Conservation (phyloP, 768 basidiomycete genomes). For the Lactarius vividus region DNA sequence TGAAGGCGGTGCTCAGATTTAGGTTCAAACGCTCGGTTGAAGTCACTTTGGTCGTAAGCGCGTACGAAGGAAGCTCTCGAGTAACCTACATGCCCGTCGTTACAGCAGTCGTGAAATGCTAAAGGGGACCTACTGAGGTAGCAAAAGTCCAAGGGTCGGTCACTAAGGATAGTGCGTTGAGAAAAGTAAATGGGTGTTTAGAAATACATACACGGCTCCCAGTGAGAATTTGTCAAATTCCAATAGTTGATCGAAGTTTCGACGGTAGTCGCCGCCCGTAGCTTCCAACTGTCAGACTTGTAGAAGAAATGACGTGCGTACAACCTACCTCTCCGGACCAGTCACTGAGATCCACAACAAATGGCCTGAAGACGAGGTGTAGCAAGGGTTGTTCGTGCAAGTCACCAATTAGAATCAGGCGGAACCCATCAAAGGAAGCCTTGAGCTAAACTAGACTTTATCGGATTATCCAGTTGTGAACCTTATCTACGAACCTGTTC, state of each 20-base stretch:
- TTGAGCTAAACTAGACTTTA: slow-evolving; percentile 53
- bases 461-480: slow-evolving; percentile 1
- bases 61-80: slow-evolving; percentile 49
- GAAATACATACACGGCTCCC: slow-evolving; percentile 77
- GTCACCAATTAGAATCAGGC: slow-evolving; percentile 91
- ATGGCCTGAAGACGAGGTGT: slow-evolving; percentile 83
- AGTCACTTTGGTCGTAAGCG: slow-evolving; percentile 57
- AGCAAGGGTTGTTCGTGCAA: slow-evolving; percentile 92
- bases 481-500: slow-evolving; percentile 61
- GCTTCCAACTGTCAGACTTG: slow-evolving; percentile 41
- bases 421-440: slow-evolving; percentile 86
- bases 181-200: neutral
- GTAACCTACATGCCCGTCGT: slow-evolving; percentile 43
- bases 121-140: slow-evolving; percentile 47
- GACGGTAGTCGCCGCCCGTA: slow-evolving; percentile 80
- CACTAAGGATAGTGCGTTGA: slow-evolving; percentile 43
- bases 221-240: slow-evolving; percentile 96
- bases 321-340: slow-evolving; percentile 85
- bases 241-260: slow-evolving; percentile 88
- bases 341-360: slow-evolving; percentile 78
- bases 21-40: slow-evolving; percentile 85
- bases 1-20: slow-evolving; percentile 88
- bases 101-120: neutral
- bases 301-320: neutral
- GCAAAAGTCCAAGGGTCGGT: slow-evolving; percentile 96